A percentile compares a stretch with the other conserved stretches of the same genome.
These are phyloP conservation scores for Dictyostelium purpureum DNA, from an alignment of 78 protist species.

Conservation along the genomic window DNA sequence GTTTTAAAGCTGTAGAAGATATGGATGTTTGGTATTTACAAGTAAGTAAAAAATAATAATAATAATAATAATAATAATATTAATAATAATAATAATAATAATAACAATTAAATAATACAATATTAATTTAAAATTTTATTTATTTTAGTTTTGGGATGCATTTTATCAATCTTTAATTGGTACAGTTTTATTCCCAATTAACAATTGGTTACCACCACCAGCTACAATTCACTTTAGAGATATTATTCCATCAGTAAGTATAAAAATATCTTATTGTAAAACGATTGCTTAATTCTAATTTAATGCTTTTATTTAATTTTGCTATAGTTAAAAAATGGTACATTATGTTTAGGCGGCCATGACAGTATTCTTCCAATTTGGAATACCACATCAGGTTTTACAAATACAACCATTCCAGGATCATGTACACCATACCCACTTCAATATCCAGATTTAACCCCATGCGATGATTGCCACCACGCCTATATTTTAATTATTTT, in stretches of 20 bases:
- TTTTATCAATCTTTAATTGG: constrained; percentile 49
- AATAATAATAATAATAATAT: too few species aligned
- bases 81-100: too few species aligned
- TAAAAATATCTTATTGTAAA: not conserved
- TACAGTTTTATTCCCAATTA: constrained; percentile 51
- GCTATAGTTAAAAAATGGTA: constrained; percentile 17
- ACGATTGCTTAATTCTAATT: not conserved
- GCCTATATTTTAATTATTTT: constrained; percentile 35
- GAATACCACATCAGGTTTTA: not conserved
- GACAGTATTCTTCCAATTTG: not conserved
- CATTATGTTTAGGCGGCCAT: constrained; percentile 19
- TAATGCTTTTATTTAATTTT: not conserved
- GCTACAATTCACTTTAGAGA: constrained; percentile 1
- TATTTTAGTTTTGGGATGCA: constrained; percentile 30
- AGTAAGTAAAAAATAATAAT: not conserved
- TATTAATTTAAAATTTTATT: too few species aligned
- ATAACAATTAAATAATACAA: too few species aligned
- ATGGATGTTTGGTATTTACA: constrained; percentile 66
- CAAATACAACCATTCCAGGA: not conserved
- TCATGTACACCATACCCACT: not conserved
- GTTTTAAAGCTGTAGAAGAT: constrained; percentile 28
- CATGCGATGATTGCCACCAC: constrained; percentile 36
- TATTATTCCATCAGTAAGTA: constrained; percentile 27
- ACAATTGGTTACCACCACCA: constrained; percentile 34
- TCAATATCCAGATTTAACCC: not conserved